phyloP scores from a whole-genome alignment of 192 early-diverging fungal genomes.

The Coemansia sp. region DNA sequence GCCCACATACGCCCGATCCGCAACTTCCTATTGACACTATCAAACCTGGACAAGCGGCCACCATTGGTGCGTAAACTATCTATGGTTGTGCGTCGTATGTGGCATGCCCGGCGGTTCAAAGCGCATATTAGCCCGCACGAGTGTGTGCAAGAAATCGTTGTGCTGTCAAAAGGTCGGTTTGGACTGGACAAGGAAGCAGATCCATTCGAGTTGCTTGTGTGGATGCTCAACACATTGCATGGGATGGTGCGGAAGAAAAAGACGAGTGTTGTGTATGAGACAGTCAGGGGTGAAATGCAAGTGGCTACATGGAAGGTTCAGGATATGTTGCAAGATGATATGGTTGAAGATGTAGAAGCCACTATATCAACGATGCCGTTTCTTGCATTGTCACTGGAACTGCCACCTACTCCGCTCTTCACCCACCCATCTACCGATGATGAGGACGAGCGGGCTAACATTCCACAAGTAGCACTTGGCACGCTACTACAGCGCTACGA shows the following conservation, averaged over 20 bases:
- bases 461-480: conserved; percentile 88
- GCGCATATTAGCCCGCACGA: conserved; percentile 97
- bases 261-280: conserved; percentile 72
- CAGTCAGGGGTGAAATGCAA: conserved; percentile 84
- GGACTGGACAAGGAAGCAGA: conserved; percentile 78
- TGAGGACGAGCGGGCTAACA: conserved; percentile 26
- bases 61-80: conserved; percentile 68
- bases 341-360: conserved; percentile 17
- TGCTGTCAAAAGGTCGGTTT: conserved; percentile 77
- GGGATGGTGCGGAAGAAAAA: conserved; percentile 65
- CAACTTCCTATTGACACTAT: conserved; percentile 71
- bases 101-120: conserved; percentile 90
- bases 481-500: conserved; percentile 84
- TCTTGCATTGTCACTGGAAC: conserved; percentile 82
- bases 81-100: conserved; percentile 84
- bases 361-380: conserved; percentile 60
- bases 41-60: conserved; percentile 34
- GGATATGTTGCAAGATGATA: conserved; percentile 17
- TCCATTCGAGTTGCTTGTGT: conserved; percentile 83
- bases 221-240: conserved; percentile 92
- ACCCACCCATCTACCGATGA: conserved; percentile 75
- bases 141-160: conserved; percentile 89
- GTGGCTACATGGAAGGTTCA: conserved; percentile 61
- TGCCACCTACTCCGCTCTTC: conserved; percentile 90
- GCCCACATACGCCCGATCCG: conserved; percentile 85